Base-by-base conservation (phyloP, 495 filamentous ascomycete genomes). In the Penicillium coffeae region DNA sequence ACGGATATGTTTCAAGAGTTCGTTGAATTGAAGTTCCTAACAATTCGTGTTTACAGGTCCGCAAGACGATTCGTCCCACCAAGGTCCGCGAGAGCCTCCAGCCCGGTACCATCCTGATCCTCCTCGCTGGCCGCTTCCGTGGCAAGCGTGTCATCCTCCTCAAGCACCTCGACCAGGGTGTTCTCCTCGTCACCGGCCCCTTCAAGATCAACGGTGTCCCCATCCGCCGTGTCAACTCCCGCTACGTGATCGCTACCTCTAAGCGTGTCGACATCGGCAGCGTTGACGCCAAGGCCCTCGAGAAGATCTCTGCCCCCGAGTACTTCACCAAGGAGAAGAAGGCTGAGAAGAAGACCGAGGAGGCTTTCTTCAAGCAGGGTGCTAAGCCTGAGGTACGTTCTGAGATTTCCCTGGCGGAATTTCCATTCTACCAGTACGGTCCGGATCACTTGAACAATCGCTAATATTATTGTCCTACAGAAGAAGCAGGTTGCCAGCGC, bases 161-260 rank as follows among this genome's bases (percentile, higher is more conserved):
- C 71, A 97, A 96, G 82, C 79, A 85, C 76, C 90, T 99, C 68
- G 76, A 86, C 64, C 87, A 96, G 78, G 94, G 94, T 74, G 88
- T 96, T 54, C 90, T 99, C 67, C 89, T 99, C 65, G 88, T 99
- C 58, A 99, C 94, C 65, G 94, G 94, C 59, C 94, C 94, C 66
- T 99, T 96, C 86, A 97, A 95, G 86, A 85, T 97, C 80, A 99
- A 99, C 78, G 94, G 94, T 75, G 94, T 99, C 52, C 94, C 94
- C 53, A 86, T 99, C 64, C 85, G 94, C 71, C 83, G 94, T 74
- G 93, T 99, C 65, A 99, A 99, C 79, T 76, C 92, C 62, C 85
- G 94, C 80, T 99, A 97, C 76, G 94, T 99, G 54, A 97, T 97
- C 71, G 92, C 91, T 65, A 99, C 94, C 59, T 94, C 86, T 64